Base-by-base conservation (phyloP, 805 yeast species). In the Ogataea pilisensis region DNA sequence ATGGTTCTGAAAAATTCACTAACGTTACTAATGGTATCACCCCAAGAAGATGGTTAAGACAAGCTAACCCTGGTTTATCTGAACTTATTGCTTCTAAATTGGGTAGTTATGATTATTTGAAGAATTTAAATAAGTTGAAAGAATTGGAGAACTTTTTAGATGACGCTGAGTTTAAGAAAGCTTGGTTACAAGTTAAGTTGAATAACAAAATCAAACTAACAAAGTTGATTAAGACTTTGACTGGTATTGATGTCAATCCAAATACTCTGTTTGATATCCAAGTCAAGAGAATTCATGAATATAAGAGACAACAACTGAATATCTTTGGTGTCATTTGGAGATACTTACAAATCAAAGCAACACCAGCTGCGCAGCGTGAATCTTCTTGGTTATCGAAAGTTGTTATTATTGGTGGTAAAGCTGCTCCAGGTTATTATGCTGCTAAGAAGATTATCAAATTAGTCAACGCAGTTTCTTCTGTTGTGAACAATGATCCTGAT, bases 341-440 rank as follows among this genome's bases (percentile, higher is more conserved):
- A 55, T 89, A 90, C 63, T 66, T 90, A 47, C 72, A 75, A 49
- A 81, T 89, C 64, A 88, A 88, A 68, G 69, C 75, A 35, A 69
- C 86, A 49, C 65, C 86, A 27, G 68, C 74, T 8, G 76, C 75
- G 41, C 83, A 87, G 64, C 71, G 84, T 55, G 69, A 72, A 34
- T 54, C 63, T 47, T 75, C 77, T 55, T 79, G 74, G 61, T 75
- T 78, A 44, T 82, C 96, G 44, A 85, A 83, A 58, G 93, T 85
- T 42, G 75, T 80, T 32, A 76, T 89, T 45, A 80, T 90, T 63
- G 97, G 97, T 51, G 97, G 97, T 60, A 89, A 90, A 66, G 85
- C 95, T 44, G 97, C 97, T 9, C 97, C 97, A n/a, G 97, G 97
- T 50, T 89, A 89, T 64, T 89, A 86, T 68, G 86, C 89, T 80